phyloP scores from a whole-genome alignment of 352 stramenopile genomes.

The Pythium scleroteichum region DNA sequence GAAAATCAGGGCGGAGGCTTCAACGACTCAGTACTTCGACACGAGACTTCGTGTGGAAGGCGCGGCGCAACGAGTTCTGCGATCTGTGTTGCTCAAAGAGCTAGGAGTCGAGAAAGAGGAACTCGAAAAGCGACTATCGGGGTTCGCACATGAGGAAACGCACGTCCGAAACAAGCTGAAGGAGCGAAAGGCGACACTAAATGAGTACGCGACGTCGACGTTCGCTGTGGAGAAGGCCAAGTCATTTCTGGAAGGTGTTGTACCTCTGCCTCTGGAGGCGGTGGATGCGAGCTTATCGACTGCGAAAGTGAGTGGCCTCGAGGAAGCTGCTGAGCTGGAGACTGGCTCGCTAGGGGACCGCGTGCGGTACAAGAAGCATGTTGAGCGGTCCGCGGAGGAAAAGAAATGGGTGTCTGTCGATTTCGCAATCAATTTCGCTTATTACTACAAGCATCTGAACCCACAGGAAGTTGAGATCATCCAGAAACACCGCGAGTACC shows the following conservation, averaged over 20 bases:
- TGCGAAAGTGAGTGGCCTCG: neutral
- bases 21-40: slow-evolving; percentile 60
- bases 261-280: slow-evolving; percentile 5
- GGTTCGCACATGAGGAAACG: slow-evolving; percentile 3
- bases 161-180: slow-evolving; percentile 18
- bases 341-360: slow-evolving; percentile 28
- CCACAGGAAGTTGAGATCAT: slow-evolving; percentile 62
- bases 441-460: slow-evolving; percentile 67
- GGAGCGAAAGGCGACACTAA: slow-evolving; percentile 29
- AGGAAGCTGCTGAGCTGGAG: slow-evolving; percentile 6
- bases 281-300: neutral
- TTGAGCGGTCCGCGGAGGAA: slow-evolving; percentile 47
- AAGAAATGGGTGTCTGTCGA: slow-evolving; percentile 72
- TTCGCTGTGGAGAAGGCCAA: slow-evolving; percentile 44
- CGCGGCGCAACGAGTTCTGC: slow-evolving; percentile 51
- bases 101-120: slow-evolving; percentile 37
- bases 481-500: slow-evolving; percentile 53
- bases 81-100: slow-evolving; percentile 45
- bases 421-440: slow-evolving; percentile 56
- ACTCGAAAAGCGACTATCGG: slow-evolving; percentile 28
- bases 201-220: slow-evolving; percentile 40
- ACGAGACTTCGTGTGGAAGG: slow-evolving; percentile 56
- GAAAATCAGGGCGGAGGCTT: slow-evolving; percentile 30
- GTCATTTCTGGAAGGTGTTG: slow-evolving; percentile 29
- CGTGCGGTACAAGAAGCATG: slow-evolving; percentile 53